Evolutionary conservation across 78 protist species (phyloP), one percentile per base, ranked within the genome.

Genomic region (Creolimax fragrantissima): DNA sequence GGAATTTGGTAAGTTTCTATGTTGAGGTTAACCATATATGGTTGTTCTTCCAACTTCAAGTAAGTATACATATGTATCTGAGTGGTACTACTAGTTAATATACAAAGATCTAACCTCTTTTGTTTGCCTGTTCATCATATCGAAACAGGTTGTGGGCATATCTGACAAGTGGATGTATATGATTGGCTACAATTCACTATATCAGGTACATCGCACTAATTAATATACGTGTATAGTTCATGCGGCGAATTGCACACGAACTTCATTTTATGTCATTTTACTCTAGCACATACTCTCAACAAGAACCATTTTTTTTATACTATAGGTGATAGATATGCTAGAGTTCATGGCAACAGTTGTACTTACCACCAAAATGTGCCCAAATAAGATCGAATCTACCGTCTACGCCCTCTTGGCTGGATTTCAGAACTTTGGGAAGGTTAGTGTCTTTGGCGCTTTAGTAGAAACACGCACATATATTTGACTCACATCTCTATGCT

Each of bases 371-470:
- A 91, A 91, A 44, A 88, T 94, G 35, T 94, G 95, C 88, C 93
- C 95, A 11, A 45, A 92, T 41, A 89, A 41, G 3, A 5, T 84
- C 66, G 93, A 88, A 43, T 3, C 81, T 11, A 91, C 91, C 11
- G 89, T 92, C 35, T 88, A 42, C 43, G 91, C 93, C 24, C 42
- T 94, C 17, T 81, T 91, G n/a, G 95, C 94, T 3, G 95, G 95
- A 36, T 94, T 44, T n/a, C 93, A 90, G 74, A 94, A 94, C 92
- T 91, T 94, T 41, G 95, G 95, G 3, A 81, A 81, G 5, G 92
- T 91, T 37, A 37, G 81, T n/a, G 5, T 45, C 35, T n/a, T 45
- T 3, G n/a, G 3, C 4, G 44, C 58, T 5, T 37, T 37, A 7
- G 45, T 35, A 58, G 39, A 58, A 11, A 58, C 74, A 58, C 74